Evolutionary conservation across 129 eudicot genomes (phyloP).

Genomic region (Daucus carota): DNA sequence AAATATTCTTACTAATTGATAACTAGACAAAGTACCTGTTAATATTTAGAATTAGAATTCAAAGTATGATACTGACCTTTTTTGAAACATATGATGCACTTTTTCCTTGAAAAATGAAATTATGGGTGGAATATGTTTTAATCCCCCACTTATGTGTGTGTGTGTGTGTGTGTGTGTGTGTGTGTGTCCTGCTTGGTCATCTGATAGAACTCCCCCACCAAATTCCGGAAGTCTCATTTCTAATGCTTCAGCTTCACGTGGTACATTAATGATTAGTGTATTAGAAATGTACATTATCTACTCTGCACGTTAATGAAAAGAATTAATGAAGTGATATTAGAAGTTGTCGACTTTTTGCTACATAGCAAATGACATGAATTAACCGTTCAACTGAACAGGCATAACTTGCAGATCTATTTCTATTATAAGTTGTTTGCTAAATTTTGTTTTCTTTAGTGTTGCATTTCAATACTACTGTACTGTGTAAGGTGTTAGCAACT

Average conservation of each 20-base stretch:
- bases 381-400: background rate
- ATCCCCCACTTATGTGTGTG: background rate
- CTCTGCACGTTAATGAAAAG: background rate
- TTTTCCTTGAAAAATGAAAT: background rate
- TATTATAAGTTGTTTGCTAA: background rate
- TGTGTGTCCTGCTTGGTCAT: background rate
- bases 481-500: background rate
- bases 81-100: background rate
- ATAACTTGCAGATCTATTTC: background rate
- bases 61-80: background rate
- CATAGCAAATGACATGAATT: background rate
- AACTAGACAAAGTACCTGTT: background rate
- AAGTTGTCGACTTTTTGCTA: background rate
- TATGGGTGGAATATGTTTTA: background rate
- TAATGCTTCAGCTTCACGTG: background rate
- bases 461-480: background rate
- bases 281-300: background rate
- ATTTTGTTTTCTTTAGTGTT: background rate
- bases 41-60: background rate
- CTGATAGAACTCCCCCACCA: background rate
- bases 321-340: background rate
- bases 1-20: background rate
- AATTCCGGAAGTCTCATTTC: background rate
- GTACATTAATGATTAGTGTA: background rate
- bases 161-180: background rate